Percentiles rank a stretch among this genome's conserved stretches.
Conservation (phyloP, 2,329 filamentous ascomycete genomes). For the Aureobasidium vineae region DNA sequence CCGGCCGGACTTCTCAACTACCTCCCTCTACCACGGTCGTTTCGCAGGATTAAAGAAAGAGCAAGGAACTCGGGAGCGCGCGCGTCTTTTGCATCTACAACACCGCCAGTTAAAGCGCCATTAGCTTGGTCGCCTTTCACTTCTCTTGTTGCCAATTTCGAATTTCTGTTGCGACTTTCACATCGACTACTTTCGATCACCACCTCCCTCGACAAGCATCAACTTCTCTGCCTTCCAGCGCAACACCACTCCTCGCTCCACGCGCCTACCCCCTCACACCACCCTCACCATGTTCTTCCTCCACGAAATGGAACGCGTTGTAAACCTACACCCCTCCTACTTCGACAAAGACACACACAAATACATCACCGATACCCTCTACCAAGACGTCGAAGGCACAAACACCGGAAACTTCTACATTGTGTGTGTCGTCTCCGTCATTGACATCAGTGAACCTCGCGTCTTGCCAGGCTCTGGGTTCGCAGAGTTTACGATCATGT, state of each 20-base stretch:
- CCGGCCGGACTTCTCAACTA: neutral
- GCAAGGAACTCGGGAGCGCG: slow-evolving; percentile 9
- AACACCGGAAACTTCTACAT: slow-evolving; percentile 97
- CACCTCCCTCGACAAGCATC: neutral
- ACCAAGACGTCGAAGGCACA: slow-evolving; percentile 91
- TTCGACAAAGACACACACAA: slow-evolving; percentile 93
- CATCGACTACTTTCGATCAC: neutral
- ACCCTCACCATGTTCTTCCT: slow-evolving; percentile 82
- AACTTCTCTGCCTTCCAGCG: neutral
- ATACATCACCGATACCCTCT: slow-evolving; percentile 82
- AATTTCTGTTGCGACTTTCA: neutral
- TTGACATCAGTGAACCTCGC: slow-evolving; percentile 81
- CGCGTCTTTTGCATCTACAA: neutral
- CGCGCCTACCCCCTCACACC: neutral
- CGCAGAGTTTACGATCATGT: slow-evolving; percentile 92
- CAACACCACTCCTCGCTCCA: neutral
- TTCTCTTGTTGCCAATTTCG: neutral
- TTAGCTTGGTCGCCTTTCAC: slow-evolving; percentile 25
- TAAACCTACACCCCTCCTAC: slow-evolving; percentile 94
- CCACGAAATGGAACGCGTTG: slow-evolving; percentile 90
- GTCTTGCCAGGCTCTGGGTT: slow-evolving; percentile 89
- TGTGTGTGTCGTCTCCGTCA: slow-evolving; percentile 95
- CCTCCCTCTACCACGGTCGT: neutral
- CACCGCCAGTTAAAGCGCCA: slow-evolving; percentile 3
- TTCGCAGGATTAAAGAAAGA: neutral